phyloP scores from a whole-genome alignment of 2,329 filamentous ascomycete species.

The Sporothrix pallida region DNA sequence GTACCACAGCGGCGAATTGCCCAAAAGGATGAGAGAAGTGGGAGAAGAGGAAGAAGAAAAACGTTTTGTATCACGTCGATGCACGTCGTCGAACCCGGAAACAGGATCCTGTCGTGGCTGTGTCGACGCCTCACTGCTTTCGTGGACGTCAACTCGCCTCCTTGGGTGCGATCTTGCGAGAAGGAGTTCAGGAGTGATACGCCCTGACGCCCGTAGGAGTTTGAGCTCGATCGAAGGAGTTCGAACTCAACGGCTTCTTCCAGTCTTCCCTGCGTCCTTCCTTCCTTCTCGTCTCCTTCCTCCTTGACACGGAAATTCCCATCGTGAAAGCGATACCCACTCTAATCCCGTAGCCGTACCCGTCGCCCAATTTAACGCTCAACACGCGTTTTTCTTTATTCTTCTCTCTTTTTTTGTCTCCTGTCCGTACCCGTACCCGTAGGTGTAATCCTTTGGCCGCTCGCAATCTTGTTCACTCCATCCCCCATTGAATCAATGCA shows the following conservation, averaged over 20 bases:
- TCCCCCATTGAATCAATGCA: not conserved
- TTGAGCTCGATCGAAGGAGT: too few relatives aligned
- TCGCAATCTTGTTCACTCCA: not conserved
- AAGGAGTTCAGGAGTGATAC: not conserved
- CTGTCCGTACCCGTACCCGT: not conserved
- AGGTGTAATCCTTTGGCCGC: constrained; percentile 14
- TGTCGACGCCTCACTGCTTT: too few relatives aligned
- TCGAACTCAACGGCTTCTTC: too few relatives aligned
- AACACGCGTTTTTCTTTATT: not conserved
- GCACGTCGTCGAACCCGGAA: too few relatives aligned
- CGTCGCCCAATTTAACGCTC: not conserved
- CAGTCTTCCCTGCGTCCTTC: not conserved
- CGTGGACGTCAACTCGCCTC: too few relatives aligned
- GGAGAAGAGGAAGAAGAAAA: too few relatives aligned
- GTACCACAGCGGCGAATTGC: too few relatives aligned
- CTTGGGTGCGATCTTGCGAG: constrained; percentile 5
- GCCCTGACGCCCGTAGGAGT: too few relatives aligned
- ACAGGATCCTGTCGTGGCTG: too few relatives aligned
- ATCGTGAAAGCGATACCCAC: not conserved
- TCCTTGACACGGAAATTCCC: too few relatives aligned
- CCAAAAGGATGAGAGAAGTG: too few relatives aligned
- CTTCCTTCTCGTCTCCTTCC: not conserved
- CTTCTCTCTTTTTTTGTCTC: not conserved
- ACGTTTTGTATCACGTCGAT: too few relatives aligned
- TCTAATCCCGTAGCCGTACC: not conserved